Evolutionary conservation across 2,329 filamentous ascomycete genomes (phyloP), one percentile per base, ranked within the genome.

Genomic region (Aspergillus vadensis): DNA sequence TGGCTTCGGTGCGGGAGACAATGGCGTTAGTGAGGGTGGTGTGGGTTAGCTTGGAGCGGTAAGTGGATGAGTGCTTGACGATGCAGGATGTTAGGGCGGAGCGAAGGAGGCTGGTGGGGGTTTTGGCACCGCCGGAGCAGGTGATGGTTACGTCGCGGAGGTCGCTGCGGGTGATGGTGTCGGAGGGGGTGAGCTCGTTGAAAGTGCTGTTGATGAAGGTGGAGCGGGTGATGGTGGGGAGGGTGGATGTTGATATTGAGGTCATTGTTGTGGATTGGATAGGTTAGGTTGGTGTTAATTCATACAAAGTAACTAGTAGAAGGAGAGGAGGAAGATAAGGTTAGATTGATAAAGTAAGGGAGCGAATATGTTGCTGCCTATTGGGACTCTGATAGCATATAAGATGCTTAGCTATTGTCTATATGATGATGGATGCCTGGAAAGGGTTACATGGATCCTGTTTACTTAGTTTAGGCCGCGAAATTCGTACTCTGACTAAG

Each of bases 191-290:
- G 14, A 68, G 59, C 2, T 70, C 64, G 5, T 41, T 19, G 8
- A 73, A 17, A 1, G 61, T 59, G 44, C 66, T 66, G 38, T 65
- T 56, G 7, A 51, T 27, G 5, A 69, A 43, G 2, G 27, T 60
- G 48, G 60, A 67, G 25, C 61, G 60, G n/a, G 61, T 59, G 5
- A 64, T 23, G 7, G 23, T 55, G 8, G 63, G 61, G 44, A 66
- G 61, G 0, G 60, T 61, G 14, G 25, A 48, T 41, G 38, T 70
- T 39, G 6, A 56, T 63, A 49, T 64, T 63, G 9, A 36, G 32
- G 12, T 14, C 32, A 36, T 36, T 6, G 32, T 36, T 36, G 32
- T 6, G 12, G 32, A 12, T 14, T 36, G 32, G 32, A 36, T 36
- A 27, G 21, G 21, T 3, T 23, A 23, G 21, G 21, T 23, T 23